Evolutionary conservation across 2,329 filamentous ascomycete genomes (phyloP).

Genomic region (Aureobasidium lini): DNA sequence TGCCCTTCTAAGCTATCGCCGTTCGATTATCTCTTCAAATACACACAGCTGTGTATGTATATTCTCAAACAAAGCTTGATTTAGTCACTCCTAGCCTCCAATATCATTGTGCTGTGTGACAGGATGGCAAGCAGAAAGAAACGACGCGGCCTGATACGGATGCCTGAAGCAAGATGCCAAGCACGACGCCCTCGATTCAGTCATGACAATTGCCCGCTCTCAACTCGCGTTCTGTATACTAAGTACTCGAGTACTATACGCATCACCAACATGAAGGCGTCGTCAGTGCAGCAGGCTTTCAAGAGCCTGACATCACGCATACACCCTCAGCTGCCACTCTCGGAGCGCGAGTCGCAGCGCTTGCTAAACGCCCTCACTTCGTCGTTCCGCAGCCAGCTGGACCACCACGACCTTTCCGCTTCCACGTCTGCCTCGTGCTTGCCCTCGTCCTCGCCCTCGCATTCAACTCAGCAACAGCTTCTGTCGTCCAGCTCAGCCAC

Average conservation of each 20-base stretch:
- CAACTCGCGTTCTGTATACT: not conserved
- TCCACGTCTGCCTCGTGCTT: not conserved
- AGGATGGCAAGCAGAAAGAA: not conserved
- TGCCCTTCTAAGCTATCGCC: too few relatives aligned
- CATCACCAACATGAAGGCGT: slow-evolving; percentile 42
- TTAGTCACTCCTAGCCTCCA: too few relatives aligned
- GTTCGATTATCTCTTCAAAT: too few relatives aligned
- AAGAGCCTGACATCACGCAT: slow-evolving; percentile 48
- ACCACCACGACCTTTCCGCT: slow-evolving; percentile 35
- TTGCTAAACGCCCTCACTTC: slow-evolving; percentile 53
- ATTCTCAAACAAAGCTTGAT: too few relatives aligned
- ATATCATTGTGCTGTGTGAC: not conserved
- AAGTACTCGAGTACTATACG: not conserved
- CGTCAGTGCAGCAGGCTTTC: slow-evolving; percentile 37
- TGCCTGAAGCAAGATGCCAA: not conserved
- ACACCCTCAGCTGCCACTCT: slow-evolving; percentile 46
- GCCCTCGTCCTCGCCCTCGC: not conserved
- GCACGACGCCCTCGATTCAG: not conserved
- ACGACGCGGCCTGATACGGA: not conserved
- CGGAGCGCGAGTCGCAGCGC: slow-evolving; percentile 50
- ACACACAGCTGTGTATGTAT: too few relatives aligned
- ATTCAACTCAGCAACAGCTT: not conserved
- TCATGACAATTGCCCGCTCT: not conserved
- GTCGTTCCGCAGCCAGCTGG: slow-evolving; percentile 57
- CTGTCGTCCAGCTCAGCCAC: slow-evolving; percentile 20